phyloP scores from a whole-genome alignment of 1,284 basidiomycete species.

The Cutaneotrichosporon sp. region DNA sequence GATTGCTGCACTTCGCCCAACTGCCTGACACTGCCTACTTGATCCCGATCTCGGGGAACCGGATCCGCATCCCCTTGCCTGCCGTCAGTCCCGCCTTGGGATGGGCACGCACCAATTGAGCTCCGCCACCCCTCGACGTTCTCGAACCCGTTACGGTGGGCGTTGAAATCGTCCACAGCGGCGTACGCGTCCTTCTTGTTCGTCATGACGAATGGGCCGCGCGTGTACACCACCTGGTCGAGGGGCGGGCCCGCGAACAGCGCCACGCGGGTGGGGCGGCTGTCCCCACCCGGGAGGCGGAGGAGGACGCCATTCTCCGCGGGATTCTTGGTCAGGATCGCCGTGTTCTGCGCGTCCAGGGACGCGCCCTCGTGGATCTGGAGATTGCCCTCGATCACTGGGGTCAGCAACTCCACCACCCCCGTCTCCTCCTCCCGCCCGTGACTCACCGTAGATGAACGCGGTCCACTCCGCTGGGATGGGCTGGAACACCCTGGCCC shows the following conservation, averaged over 20 bases:
- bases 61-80: background rate
- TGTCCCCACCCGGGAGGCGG: background rate
- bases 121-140: constrained; percentile 84
- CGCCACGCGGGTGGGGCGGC: constrained; percentile 59
- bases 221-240: constrained; percentile 76
- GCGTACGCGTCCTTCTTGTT: constrained; percentile 75
- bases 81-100: background rate
- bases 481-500: constrained; percentile 73
- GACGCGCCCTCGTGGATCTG: constrained; percentile 31
- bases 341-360: constrained; percentile 68
- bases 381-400: constrained; percentile 9
- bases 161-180: constrained; percentile 79
- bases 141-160: constrained; percentile 84
- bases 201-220: constrained; percentile 69
- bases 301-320: constrained; percentile 49
- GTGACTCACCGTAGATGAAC: constrained; percentile 72
- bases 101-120: constrained; percentile 62
- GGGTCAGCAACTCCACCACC: constrained; percentile 15
- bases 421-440: too few relatives aligned
- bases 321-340: constrained; percentile 57
- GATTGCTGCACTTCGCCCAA: too few relatives aligned
- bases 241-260: constrained; percentile 86
- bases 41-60: constrained; percentile 3
- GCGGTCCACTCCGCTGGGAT: constrained; percentile 81
- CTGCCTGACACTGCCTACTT: background rate